Evolutionary conservation across 768 basidiomycete genomes (phyloP).

Genomic region (Leccinum broughii): DNA sequence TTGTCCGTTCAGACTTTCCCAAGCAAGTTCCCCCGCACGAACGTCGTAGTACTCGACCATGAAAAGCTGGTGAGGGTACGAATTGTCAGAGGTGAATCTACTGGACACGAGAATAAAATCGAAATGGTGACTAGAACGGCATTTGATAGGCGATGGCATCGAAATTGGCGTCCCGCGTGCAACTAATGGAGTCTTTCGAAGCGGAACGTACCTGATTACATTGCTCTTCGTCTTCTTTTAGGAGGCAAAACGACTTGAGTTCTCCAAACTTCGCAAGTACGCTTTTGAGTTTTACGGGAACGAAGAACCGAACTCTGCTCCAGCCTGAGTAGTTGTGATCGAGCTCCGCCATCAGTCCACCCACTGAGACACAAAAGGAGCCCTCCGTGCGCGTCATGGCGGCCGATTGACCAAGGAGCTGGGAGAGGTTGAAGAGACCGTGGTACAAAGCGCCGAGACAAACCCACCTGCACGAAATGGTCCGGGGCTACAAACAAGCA

Average conservation of each 20-base stretch:
- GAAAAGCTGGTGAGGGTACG: constrained; percentile 40
- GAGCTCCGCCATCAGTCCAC: constrained; percentile 18
- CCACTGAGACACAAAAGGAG: constrained; percentile 50
- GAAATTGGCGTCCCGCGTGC: constrained; percentile 2
- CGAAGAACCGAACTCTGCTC: constrained; percentile 27
- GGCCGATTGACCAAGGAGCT: constrained; percentile 52
- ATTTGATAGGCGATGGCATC: constrained; percentile 7
- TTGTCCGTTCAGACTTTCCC: constrained; percentile 48
- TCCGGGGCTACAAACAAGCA: constrained; percentile 49
- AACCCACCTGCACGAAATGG: constrained; percentile 45
- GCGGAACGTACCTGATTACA: constrained; percentile 30
- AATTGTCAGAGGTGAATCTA: constrained; percentile 18
- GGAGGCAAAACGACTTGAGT: constrained; percentile 28
- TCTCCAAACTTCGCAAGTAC: constrained; percentile 33
- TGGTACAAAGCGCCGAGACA: constrained; percentile 4
- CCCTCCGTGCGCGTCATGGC: constrained; percentile 56
- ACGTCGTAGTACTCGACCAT: constrained; percentile 69
- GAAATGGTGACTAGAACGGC: constrained; percentile 8
- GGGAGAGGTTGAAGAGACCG: constrained; percentile 8
- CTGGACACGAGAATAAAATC: constrained; percentile 1
- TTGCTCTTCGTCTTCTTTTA: constrained; percentile 28
- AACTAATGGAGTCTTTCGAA: background rate
- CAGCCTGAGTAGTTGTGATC: constrained; percentile 25
- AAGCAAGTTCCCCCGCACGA: constrained; percentile 55
- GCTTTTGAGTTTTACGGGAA: constrained; percentile 32